Evolutionary conservation across 345 rosid species (phyloP), one percentile per base, ranked within the genome.

Genomic region (Cochlearia excelsa): DNA sequence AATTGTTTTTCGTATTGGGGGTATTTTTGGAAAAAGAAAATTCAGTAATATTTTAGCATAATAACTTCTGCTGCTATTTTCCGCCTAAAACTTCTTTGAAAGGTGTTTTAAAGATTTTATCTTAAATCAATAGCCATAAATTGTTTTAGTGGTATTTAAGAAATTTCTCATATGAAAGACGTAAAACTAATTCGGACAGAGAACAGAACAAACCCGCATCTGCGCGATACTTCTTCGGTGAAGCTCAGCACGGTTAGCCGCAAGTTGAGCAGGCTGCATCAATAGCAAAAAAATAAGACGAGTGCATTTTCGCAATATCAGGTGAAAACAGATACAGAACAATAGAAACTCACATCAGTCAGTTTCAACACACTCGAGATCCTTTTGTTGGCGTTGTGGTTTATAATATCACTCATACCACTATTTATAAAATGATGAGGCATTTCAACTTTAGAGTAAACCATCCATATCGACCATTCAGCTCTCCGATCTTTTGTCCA

Each of bases 401-500:
- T 73, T 57, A 83, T 52, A 55, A 79, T 41, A 43, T 87, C 92
- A 61, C 85, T 84, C 79, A 60, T 67, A 62, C 88, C 86, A 65
- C 92, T 16, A 16, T 16, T 84, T 39, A 94, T 82, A 75, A 78
- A 90, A 74, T 81, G 96, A 78, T 81, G 95, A 49, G 99, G 97
- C 99, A 94, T 87, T 75, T 94, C 97, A 61, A 87, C 96, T 76
- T 87, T 90, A 6, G 97, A 81, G 77, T 93, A 89, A 45, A 87
- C 90, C 95, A 85, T 93, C 99, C 99, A 89, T 72, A 87, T 89
- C 6, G 99, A 89, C 99, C 99, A 93, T 76, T 93, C 99, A 61
- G 90, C 88, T 74, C 79, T 85, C 64, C 96, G 86, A 66, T 90
- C 96, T 67, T 74, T 79, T 41, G 82, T 77, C 99, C 99, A 94